Evolutionary conservation across 345 rosid species (phyloP), one percentile per base, ranked within the genome.

Genomic region (Corchorus capsularis): DNA sequence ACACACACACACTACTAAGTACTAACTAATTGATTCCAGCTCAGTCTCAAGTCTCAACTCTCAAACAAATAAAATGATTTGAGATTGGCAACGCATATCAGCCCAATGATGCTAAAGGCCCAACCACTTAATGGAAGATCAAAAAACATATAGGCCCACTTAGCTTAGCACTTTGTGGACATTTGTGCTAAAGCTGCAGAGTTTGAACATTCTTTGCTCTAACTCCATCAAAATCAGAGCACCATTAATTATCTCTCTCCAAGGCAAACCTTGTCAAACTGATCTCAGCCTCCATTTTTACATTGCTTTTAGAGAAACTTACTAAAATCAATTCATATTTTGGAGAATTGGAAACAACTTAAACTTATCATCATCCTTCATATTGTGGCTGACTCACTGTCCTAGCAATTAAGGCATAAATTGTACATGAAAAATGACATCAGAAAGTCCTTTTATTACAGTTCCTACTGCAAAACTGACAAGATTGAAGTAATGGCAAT

Each of bases 201-300:
- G 35, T 50, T 69, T 69, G 60, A 52, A 69, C 46, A 34, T 69
- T 69, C 57, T 50, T 50, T 50, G 12, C 22, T 4, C 73, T 39
- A 69, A 35, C 32, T 50, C 60, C 73, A 69, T 69, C 27, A 34
- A 69, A 69, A 52, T 52, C 45, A 50, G 45, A 12, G 59, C 8
- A 52, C 7, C 7, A 34, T 69, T 17, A 50, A 69, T 12, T 27
- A 45, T 6, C 14, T 12, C 19, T 11, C 72, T 27, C 15, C 20
- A 3, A 15, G 49, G 43, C 57, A 49, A 68, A 27, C 27, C 45
- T 69, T 50, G 8, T 34, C 45, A 50, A 32, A 43, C 59, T 15
- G 8, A 69, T 69, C 6, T 49, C 57, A 27, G 49, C 72, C 10
- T 45, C 10, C 47, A 45, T 45, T 45, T 45, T 45, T 6, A 27